Base-by-base conservation (phyloP, 257 asterid species). In the Gentiana straminea region DNA sequence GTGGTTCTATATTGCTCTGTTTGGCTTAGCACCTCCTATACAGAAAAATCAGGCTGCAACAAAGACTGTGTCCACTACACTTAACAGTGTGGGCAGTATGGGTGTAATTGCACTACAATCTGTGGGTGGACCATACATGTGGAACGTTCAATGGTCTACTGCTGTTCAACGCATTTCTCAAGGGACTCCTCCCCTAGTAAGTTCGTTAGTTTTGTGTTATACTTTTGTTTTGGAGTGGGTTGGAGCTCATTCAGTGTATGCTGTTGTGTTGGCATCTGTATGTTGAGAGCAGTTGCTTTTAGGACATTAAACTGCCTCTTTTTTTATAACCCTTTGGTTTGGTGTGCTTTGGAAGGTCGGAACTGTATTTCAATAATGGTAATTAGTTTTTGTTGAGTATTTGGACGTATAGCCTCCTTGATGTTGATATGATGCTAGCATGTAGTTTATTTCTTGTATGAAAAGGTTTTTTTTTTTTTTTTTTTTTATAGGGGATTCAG, bases 1-100 rank as follows among this genome's bases (percentile, higher is more conserved):
- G 85, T 92, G 99, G 99, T 92, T 92, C 81, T 92, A 92, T 70
- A 80, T 85, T 67, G 99, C 97, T 60, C 99, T 92, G 60, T 92
- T 92, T 77, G 99, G 99, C 64, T 75, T 92, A 70, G 95, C 97
- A 62, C 99, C 99, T 72, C 95, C 99, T 36, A 69, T 92, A 77
- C 87, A 79, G 69, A 88, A 82, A 74, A 68, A 69, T 46, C 79
- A 61, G 60, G 74, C 71, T 54, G 60, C 60, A 51, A 35, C 80
- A 65, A 88, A 88, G 78, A 50, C 94, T 43, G 85, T 85, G 54
- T 83, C 97, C 44, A 79, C 94, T 64, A 59, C 95, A 52, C 85
- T 81, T 55, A 86, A 83, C 68, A 83, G 88, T 58, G 90, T 64
- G 49, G 97, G 94, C 50, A 85, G 88, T 68, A 68, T 73, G 68